phyloP scores from a whole-genome alignment of 2,329 filamentous ascomycete species.

The Cladosporium sp. region DNA sequence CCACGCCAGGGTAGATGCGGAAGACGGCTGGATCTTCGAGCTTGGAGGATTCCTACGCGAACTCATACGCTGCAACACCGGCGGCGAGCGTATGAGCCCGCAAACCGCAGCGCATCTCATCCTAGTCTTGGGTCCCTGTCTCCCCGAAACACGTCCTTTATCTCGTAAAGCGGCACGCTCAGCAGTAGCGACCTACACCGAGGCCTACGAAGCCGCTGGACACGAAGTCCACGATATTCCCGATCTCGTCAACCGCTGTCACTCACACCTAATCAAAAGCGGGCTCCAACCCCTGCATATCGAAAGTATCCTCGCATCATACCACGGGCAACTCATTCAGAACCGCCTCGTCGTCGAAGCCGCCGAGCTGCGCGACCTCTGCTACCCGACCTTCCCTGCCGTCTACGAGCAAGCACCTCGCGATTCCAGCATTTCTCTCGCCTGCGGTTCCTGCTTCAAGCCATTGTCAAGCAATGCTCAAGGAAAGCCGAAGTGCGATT shows the following conservation, averaged over 20 bases:
- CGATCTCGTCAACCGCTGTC: slow-evolving; percentile 2
- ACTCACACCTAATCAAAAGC: slow-evolving; percentile 38
- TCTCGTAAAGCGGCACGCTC: slow-evolving; percentile 28
- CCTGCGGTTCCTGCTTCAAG: slow-evolving; percentile 54
- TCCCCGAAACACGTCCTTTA: slow-evolving; percentile 39
- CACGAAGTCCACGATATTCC: slow-evolving; percentile 36
- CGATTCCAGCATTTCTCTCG: slow-evolving; percentile 51
- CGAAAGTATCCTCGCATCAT: slow-evolving; percentile 53
- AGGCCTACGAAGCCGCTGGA: slow-evolving; percentile 36
- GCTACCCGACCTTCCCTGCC: slow-evolving; percentile 52
- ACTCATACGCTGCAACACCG: slow-evolving; percentile 40
- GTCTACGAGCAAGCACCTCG: slow-evolving; percentile 55
- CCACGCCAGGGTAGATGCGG: slow-evolving; percentile 21
- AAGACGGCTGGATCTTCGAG: slow-evolving; percentile 33
- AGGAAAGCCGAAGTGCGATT: slow-evolving; percentile 49
- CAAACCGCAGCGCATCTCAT: slow-evolving; percentile 47
- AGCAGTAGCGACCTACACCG: slow-evolving; percentile 36
- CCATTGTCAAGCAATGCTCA: slow-evolving; percentile 48
- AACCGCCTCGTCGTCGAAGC: slow-evolving; percentile 48
- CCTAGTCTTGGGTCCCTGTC: slow-evolving; percentile 42
- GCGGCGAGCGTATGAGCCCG: slow-evolving; percentile 36
- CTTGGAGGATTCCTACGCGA: slow-evolving; percentile 40
- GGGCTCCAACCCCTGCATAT: slow-evolving; percentile 49
- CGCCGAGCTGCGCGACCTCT: slow-evolving; percentile 52
- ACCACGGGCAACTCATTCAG: slow-evolving; percentile 52